Conservation (phyloP, 805 yeast genomes). For the Starmerella powellii region DNA sequence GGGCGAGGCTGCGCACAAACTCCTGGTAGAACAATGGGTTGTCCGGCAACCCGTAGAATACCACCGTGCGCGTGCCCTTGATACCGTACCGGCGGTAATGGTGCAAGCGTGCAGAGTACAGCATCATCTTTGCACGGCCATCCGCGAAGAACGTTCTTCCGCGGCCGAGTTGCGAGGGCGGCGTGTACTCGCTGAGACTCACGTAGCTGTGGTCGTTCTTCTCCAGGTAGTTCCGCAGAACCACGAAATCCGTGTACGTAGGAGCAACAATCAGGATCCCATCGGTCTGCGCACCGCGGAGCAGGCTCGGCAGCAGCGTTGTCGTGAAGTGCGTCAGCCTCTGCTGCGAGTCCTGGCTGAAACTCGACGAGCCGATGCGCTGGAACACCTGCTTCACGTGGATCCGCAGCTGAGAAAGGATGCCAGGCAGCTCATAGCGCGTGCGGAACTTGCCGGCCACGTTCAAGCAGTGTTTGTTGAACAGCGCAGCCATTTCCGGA, state of each 20-base stretch:
- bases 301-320: constrained; percentile 58
- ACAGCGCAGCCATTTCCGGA: constrained; percentile 64
- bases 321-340: constrained; percentile 71
- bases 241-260: constrained; percentile 70
- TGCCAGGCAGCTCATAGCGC: constrained; percentile 39
- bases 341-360: constrained; percentile 62
- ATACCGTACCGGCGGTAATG: constrained; percentile 78
- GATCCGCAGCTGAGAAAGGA: constrained; percentile 53
- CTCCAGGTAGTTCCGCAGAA: constrained; percentile 60
- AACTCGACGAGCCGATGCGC: constrained; percentile 47
- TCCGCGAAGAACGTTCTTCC: constrained; percentile 58
- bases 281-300: constrained; percentile 45
- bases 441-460: constrained; percentile 30
- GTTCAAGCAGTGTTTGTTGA: constrained; percentile 30
- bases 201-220: constrained; percentile 51
- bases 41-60: constrained; percentile 74
- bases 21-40: constrained; percentile 79
- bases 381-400: constrained; percentile 46
- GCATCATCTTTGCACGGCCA: constrained; percentile 50
- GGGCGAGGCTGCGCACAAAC: constrained; percentile 49
- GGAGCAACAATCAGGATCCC: constrained; percentile 78
- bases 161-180: constrained; percentile 56
- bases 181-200: constrained; percentile 71
- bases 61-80: constrained; percentile 67
- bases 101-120: constrained; percentile 92